Evolutionary conservation across 192 early-diverging fungal genomes (phyloP).

Genomic region (Jimgerdemannia flammicorona): DNA sequence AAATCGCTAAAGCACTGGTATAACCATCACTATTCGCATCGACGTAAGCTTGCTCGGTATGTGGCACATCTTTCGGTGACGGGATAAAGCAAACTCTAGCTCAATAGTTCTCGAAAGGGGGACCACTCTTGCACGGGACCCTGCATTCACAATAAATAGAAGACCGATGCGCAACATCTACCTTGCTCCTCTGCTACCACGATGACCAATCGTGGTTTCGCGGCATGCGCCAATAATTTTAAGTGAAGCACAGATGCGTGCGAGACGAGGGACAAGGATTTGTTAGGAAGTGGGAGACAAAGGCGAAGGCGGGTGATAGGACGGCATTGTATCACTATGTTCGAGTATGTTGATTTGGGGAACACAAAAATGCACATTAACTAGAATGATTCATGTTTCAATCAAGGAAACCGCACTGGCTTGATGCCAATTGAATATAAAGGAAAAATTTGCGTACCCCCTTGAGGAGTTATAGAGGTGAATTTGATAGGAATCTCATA

Average conservation of each 20-base stretch:
- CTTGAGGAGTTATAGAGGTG: conserved; percentile 17
- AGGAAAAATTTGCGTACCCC: background rate
- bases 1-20: conserved; percentile 12
- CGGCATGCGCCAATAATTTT: background rate
- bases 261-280: conserved; percentile 6
- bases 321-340: conserved; percentile 6
- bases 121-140: too few relatives aligned
- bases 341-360: background rate
- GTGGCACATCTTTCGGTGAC: background rate
- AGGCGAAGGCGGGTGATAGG: conserved; percentile 11
- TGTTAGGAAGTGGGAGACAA: conserved; percentile 2
- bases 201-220: background rate
- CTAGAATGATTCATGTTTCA: too few relatives aligned
- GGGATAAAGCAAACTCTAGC: background rate
- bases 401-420: too few relatives aligned
- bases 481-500: conserved; percentile 21
- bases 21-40: conserved; percentile 1
- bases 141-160: too few relatives aligned
- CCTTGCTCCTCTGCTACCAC: background rate
- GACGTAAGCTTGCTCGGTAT: background rate
- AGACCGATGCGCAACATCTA: background rate
- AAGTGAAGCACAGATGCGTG: background rate
- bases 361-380: too few relatives aligned
- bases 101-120: too few relatives aligned
- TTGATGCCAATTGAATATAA: background rate